Evolutionary conservation across 306 rosid species (phyloP), one percentile per base, ranked within the genome.

Genomic region (Quercus aquifolioides): DNA sequence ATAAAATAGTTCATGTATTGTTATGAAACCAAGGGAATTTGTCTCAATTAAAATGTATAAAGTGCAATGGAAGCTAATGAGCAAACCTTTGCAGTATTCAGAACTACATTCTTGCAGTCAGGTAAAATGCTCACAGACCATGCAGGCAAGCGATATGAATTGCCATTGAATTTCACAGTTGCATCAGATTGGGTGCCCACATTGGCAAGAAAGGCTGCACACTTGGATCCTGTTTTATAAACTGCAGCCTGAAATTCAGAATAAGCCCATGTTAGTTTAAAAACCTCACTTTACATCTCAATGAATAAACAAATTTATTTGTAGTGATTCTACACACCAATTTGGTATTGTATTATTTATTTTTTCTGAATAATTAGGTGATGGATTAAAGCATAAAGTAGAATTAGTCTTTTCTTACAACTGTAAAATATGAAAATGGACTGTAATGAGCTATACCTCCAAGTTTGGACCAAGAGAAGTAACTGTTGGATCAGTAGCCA

Each of bases 121-220:
- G 99, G 99, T 85, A 95, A 84, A 77, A 93, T 93, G 94, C 99
- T 95, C 67, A 95, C 98, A 70, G 99, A 95, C 99, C 99, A 95
- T 15, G 97, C 94, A 8, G 98, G 99, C 85, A 95, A 87, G 59
- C 75, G 71, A 89, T 95, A 91, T 62, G 92, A 87, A 74, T 91
- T 90, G 23, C 97, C 98, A 31, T 83, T 91, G 75, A 93, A 95
- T 10, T 85, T 82, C 78, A 87, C 96, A 2, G 88, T 89, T 84
- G 91, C 92, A 57, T 89, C 98, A 15, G 95, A 86, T 30, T 80
- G 55, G 56, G 89, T 76, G 80, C 74, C 94, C 26, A 79, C 71
- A 68, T 93, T 95, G 78, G 99, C 96, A 67, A 95, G 98, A 83
- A 95, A 95, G 62, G 99, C 98, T 51, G 80, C 90, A 80, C 99